These are phyloP conservation scores for Salix arbutifolia DNA, from an alignment of 345 rosid genomes.

Conservation along the genomic window DNA sequence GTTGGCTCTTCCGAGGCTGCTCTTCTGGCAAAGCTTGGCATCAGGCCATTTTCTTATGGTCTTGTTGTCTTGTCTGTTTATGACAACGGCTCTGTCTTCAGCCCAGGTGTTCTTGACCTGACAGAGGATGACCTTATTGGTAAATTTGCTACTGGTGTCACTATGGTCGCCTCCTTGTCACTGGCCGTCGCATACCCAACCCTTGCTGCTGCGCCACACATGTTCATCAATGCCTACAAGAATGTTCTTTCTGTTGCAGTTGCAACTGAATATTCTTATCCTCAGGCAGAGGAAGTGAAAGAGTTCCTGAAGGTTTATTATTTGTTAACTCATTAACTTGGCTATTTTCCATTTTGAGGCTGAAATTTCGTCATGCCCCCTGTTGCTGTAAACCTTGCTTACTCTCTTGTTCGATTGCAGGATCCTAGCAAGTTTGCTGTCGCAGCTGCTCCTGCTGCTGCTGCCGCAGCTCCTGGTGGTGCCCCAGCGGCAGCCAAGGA, in stretches of 20 bases:
- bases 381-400: neutral
- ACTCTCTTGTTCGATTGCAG: slow-evolving; percentile 23
- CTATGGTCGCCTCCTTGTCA: slow-evolving; percentile 63
- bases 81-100: slow-evolving; percentile 82
- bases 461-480: slow-evolving; percentile 18
- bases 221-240: slow-evolving; percentile 90
- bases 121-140: slow-evolving; percentile 72
- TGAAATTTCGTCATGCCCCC: neutral
- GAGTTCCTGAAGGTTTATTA: slow-evolving; percentile 70
- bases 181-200: slow-evolving; percentile 79
- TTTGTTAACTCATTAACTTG: neutral
- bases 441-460: slow-evolving; percentile 41
- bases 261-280: slow-evolving; percentile 68
- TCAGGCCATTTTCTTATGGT: slow-evolving; percentile 94
- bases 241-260: slow-evolving; percentile 66
- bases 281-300: slow-evolving; percentile 79
- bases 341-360: neutral
- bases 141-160: slow-evolving; percentile 75
- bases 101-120: slow-evolving; percentile 78
- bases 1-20: slow-evolving; percentile 98
- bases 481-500: slow-evolving; percentile 40
- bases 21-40: slow-evolving; percentile 77
- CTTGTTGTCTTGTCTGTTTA: slow-evolving; percentile 66
- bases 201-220: slow-evolving; percentile 84
- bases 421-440: slow-evolving; percentile 78